These are phyloP conservation scores for Akanthomyces uredinophilus DNA, from an alignment of 2,329 filamentous ascomycete genomes.

Conservation along the genomic window DNA sequence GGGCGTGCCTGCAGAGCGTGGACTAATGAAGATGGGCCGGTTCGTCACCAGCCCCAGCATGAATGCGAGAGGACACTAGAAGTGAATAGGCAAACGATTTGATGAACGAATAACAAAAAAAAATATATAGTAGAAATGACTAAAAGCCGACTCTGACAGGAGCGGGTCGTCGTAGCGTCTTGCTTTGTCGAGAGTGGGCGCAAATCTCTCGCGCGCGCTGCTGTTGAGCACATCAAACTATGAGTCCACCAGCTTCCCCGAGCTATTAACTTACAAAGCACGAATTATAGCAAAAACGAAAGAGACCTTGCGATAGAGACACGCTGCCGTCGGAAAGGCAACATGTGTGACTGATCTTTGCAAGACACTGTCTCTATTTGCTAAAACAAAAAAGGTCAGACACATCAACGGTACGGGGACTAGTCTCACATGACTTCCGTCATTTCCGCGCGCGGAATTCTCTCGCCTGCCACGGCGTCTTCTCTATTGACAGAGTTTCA, in stretches of 20 bases:
- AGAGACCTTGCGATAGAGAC: neutral
- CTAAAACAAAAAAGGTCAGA: neutral
- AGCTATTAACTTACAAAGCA: neutral
- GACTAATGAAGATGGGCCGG: neutral
- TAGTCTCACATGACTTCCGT: neutral
- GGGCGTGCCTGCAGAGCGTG: neutral
- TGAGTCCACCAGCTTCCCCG: too few species aligned
- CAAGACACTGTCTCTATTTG: neutral
- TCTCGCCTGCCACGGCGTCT: neutral
- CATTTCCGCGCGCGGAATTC: neutral
- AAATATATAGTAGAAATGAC: too few species aligned
- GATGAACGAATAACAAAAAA: neutral
- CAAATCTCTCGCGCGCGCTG: neutral
- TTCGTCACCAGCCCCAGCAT: neutral
- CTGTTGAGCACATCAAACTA: neutral
- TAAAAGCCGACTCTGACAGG: neutral
- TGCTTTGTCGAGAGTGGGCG: neutral
- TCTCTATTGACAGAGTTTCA: too few species aligned
- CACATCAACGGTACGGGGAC: neutral
- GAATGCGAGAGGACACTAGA: neutral
- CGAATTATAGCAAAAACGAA: neutral
- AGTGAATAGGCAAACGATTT: neutral
- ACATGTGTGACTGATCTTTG: neutral
- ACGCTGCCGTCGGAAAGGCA: neutral
- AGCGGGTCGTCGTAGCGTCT: too few species aligned